Conservation (phyloP, 352 stramenopile genomes). For the Pythium dissotocum region DNA sequence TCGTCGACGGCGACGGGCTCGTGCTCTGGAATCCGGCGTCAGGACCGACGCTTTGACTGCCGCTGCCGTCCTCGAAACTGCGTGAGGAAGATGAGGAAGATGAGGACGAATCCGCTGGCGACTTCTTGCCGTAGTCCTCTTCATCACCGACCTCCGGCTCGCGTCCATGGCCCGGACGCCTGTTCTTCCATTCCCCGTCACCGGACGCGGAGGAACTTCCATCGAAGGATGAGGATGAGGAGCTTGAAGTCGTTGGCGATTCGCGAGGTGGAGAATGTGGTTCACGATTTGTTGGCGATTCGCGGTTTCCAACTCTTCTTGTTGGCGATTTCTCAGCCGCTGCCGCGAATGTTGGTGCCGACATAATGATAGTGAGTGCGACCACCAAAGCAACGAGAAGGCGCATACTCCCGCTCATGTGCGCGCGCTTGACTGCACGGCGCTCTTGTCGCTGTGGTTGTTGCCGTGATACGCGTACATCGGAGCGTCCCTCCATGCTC, state of each 20-base stretch:
- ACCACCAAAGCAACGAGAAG: not conserved
- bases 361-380: not conserved
- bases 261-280: not conserved
- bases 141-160: slow-evolving; percentile 1
- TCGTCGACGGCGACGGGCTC: not conserved
- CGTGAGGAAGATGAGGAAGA: not conserved
- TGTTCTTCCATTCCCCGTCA: not conserved
- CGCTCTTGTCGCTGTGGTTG: not conserved
- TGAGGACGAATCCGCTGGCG: not conserved
- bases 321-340: not conserved
- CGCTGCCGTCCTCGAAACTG: not conserved
- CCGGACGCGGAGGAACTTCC: not conserved
- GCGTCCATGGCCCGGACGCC: not conserved
- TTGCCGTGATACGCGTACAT: not conserved
- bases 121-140: not conserved
- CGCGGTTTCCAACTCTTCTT: not conserved
- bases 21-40: not conserved
- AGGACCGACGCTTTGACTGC: not conserved
- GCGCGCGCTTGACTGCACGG: not conserved
- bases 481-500: not conserved
- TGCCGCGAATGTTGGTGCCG: not conserved
- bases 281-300: not conserved
- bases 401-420: not conserved
- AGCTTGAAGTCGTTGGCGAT: slow-evolving; percentile 1
- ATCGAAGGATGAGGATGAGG: not conserved